Percentiles rank a stretch among this genome's conserved stretches.
phyloP scores from a whole-genome alignment of 2,329 filamentous ascomycete genomes.

The Clonostachys chloroleuca region DNA sequence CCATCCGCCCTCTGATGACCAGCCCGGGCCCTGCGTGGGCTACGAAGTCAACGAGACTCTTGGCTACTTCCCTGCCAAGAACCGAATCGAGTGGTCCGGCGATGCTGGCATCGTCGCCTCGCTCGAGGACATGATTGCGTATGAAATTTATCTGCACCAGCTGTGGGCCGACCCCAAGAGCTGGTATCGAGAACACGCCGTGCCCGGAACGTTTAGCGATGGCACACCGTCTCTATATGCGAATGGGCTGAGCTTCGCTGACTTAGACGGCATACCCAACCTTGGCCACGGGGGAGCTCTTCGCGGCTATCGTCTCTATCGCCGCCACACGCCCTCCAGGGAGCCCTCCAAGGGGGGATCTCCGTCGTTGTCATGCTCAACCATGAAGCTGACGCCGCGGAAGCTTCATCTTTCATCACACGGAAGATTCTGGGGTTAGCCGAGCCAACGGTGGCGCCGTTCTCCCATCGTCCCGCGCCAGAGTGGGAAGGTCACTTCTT shows the following conservation, averaged over 20 bases:
- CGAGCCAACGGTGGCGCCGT: neutral
- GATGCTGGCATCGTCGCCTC: neutral
- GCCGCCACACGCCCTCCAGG: neutral
- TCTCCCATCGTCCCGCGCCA: too few relatives aligned
- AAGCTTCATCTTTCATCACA: neutral
- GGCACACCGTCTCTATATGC: neutral
- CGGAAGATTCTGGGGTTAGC: neutral
- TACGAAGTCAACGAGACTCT: neutral
- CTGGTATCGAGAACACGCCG: neutral
- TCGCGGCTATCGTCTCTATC: neutral
- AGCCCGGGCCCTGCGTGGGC: neutral
- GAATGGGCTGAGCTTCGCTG: neutral
- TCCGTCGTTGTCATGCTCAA: neutral
- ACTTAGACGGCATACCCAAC: neutral
- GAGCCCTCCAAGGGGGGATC: neutral
- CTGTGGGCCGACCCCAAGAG: neutral
- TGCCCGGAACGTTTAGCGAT: neutral
- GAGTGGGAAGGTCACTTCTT: neutral
- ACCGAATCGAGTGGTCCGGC: neutral
- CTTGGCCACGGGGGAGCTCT: neutral
- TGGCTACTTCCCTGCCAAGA: neutral
- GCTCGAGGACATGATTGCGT: neutral
- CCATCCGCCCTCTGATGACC: neutral
- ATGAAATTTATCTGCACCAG: neutral
- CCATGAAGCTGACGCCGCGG: neutral